Base-by-base conservation (phyloP, 345 rosid genomes). In the Noccaea caerulescens region DNA sequence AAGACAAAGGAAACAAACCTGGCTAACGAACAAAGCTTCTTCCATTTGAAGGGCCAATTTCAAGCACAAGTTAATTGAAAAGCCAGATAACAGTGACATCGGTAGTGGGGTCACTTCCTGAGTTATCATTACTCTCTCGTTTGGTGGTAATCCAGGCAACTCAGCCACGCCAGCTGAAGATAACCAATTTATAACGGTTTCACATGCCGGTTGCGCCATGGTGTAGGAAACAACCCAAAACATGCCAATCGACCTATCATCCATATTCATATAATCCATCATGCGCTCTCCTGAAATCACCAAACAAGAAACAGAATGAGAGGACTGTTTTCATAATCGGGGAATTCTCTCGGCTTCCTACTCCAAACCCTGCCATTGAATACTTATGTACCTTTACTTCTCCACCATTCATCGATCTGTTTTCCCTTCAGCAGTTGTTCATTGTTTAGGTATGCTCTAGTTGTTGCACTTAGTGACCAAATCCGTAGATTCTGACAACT, bases 371-470 rank as follows among this genome's bases (percentile, higher is more conserved):
- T 27, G 30, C 30, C 30, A 27, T 27, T 27, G 30, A 27, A 27
- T 2, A 3, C 30, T 27, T 27, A 27, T 27, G 30, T 27, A 94
- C 98, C 99, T 87, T 94, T 91, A 84, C 82, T 84, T 79, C 85
- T 86, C 99, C 98, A 91, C 98, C 99, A 94, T 82, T 94, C 99
- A 82, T 94, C 97, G 60, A 91, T 94, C 80, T 91, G 99, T 77
- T 87, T 94, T 78, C 98, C 99, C 77, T 91, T 94, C 79, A 85
- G 86, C 77, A 94, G 84, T 65, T 94, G 96, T 66, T 94, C 98
- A 70, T 78, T 88, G 73, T 91, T 94, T 76, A 91, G 83, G 75
- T 82, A 91, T 77, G 85, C 93, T 79, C 99, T 83, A 25, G 90
- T 89, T 71, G 95, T 78, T 59, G 87, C 76, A 79, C 88, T 91